phyloP scores from a whole-genome alignment of 495 filamentous ascomycete species.

The Tuber brumale region DNA sequence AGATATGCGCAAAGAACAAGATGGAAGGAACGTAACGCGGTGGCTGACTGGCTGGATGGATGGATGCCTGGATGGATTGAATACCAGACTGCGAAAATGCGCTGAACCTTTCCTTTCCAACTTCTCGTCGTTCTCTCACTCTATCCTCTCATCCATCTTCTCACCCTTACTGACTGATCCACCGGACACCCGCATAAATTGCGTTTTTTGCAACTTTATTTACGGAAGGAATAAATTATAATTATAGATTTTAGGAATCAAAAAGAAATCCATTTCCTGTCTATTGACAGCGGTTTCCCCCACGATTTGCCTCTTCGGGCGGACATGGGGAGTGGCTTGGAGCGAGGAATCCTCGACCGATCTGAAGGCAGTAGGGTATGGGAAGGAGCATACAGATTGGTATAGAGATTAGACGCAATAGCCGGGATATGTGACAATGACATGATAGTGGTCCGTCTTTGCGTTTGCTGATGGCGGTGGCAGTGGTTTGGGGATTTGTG shows the following conservation, averaged over 20 bases:
- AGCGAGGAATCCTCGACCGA: background rate
- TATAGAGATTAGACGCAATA: background rate
- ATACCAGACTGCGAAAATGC: constrained; percentile 2
- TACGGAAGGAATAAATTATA: background rate
- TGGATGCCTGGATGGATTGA: background rate
- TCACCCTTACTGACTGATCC: background rate
- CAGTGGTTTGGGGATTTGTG: background rate
- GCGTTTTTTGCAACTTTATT: background rate
- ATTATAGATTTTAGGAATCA: background rate
- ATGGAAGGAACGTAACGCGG: background rate
- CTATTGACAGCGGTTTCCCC: background rate
- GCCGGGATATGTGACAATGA: background rate
- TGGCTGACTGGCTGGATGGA: background rate
- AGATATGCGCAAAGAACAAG: background rate
- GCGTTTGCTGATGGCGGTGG: background rate
- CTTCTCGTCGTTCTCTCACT: background rate
- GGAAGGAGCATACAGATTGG: background rate
- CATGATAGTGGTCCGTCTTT: background rate
- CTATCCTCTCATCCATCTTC: background rate
- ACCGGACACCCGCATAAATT: background rate
- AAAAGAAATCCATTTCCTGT: background rate
- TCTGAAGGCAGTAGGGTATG: background rate
- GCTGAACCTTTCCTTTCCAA: background rate
- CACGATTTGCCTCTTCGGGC: background rate
- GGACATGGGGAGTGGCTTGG: background rate